Base-by-base conservation (phyloP, 225 moss, liverwort and hornwort species). In the Bryoerythrophyllum caledonicum region DNA sequence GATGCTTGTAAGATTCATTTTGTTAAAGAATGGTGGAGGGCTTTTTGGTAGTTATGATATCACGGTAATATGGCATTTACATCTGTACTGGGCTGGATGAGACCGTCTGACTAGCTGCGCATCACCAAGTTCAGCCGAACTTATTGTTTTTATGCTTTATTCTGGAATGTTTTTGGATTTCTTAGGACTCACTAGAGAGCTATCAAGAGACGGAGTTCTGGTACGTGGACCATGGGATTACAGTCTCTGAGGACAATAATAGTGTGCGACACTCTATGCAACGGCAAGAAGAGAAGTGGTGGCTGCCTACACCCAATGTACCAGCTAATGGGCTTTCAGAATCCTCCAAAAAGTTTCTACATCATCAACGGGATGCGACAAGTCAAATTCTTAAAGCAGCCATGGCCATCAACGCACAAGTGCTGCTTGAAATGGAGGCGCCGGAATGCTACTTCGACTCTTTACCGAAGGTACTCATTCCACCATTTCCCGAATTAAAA, bases 201-300 rank as follows among this genome's bases (percentile, higher is more conserved):
- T 97, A 87, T 60, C 78, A 79, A 21, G 93, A 91, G 48, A 93
- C 93, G 34, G 97, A 97, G 59, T 94, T 97, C 74, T 94, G 97
- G 94, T 97, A 97, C 65, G 97, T 97, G 49, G 97, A 94, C 77
- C 86, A 90, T 13, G 93, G 97, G 3, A 91, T 94, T 66, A 76
- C 89, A 27, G 83, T 89, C 34, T 87, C 93, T 26, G 94, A 94
- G 58, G 91, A 94, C 32, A 82, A 78, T 48, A 84, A 80, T 24
- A 86, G 82, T 68, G 85, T 80, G 43, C 85, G 91, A 71, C 94
- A 90, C 79, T 90, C 92, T 51, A 83, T 89, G 76, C 97, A 93
- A 79, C 87, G 97, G 30, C 97, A 99, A 76, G 97, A 99, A 82
- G 97, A 99, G 80, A 99, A 99, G 61, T 99, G 97, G 97, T 99